phyloP scores from a whole-genome alignment of 1,139 yeast genomes.

The Hyphopichia pseudoburtonii region DNA sequence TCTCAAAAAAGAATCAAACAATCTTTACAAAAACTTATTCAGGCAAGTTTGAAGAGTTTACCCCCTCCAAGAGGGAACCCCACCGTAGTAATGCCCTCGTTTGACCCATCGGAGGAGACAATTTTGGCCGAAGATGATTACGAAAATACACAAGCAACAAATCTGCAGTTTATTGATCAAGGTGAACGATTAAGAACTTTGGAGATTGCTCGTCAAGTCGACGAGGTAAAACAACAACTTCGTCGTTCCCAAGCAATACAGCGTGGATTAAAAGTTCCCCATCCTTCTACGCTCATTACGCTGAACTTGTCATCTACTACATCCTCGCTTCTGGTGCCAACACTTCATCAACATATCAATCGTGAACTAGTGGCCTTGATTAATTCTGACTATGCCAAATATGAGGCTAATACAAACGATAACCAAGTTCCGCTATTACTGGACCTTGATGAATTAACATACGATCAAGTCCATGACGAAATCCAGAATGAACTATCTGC shows the following conservation, averaged over 20 bases:
- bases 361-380: conserved; percentile 40
- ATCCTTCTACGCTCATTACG: conserved; percentile 17
- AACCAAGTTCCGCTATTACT: conserved; percentile 28
- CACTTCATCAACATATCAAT: conserved; percentile 28
- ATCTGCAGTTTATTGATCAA: conserved; percentile 12
- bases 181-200: conserved; percentile 24
- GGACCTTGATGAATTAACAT: conserved; percentile 42
- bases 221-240: conserved; percentile 26
- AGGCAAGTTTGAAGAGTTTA: conserved; percentile 16
- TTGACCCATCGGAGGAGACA: conserved; percentile 22
- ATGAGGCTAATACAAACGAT: conserved; percentile 19
- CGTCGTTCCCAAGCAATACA: conserved; percentile 54
- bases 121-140: conserved; percentile 12
- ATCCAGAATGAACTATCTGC: conserved; percentile 23
- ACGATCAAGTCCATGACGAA: conserved; percentile 24
- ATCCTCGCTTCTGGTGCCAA: too few relatives aligned
- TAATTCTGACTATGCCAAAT: conserved; percentile 48
- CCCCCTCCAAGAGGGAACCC: conserved; percentile 30
- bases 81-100: conserved; percentile 26
- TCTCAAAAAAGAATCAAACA: background rate
- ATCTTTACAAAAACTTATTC: background rate
- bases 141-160: conserved; percentile 1
- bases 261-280: conserved; percentile 51
- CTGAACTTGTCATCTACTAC: conserved; percentile 5
- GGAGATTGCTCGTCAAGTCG: conserved; percentile 26